Evolutionary conservation across 2,329 filamentous ascomycete genomes (phyloP), one percentile per base, ranked within the genome.

Genomic region (Plectosphaerella sp.): DNA sequence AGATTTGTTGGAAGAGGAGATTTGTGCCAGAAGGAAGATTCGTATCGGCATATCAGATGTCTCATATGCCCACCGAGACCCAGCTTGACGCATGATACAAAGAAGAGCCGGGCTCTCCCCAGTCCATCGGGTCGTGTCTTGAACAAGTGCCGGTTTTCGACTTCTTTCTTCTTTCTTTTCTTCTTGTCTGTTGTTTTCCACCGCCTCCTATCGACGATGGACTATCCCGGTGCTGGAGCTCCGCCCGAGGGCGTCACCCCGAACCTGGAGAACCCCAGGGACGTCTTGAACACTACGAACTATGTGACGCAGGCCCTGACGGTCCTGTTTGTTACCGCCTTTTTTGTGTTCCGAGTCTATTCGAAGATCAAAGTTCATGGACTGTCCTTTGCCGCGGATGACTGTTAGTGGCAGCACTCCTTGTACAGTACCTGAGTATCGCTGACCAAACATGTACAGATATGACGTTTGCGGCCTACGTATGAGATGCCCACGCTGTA

Each of bases 271-370:
- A 49, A 65, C 41, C 65, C 64, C 1, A 22, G 52, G 12, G 64
- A 67, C 41, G 57, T 62, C 22, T 47, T 67, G 45, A 54, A 57
- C 18, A 65, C 60, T 1, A 46, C 60, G 37, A 64, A 63, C 49
- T 58, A 62, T 43, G 55, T 63, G 3, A 63, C 60, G 4, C 65
- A 67, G 47, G 61, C 47, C 1, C 49, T 67, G 18, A 65, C 63
- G 8, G 47, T 67, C 9, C 12, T 62, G 9, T 48, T 62, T 14
- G 61, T 63, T 6, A 56, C 57, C n/a, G n/a, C 55, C 1, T 66
- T 65, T 36, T 55, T 67, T 15, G 52, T 42, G 1, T 45, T 64
- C 4, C 60, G 63, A 25, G 24, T 60, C 16, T 66, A 62, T 39
- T 56, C 62, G 12, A 66, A 66, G 47, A 35, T 36, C 5, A 60